Evolutionary conservation across 1,139 yeast species (phyloP).

Genomic region (Arxiozyma slooffiae): DNA sequence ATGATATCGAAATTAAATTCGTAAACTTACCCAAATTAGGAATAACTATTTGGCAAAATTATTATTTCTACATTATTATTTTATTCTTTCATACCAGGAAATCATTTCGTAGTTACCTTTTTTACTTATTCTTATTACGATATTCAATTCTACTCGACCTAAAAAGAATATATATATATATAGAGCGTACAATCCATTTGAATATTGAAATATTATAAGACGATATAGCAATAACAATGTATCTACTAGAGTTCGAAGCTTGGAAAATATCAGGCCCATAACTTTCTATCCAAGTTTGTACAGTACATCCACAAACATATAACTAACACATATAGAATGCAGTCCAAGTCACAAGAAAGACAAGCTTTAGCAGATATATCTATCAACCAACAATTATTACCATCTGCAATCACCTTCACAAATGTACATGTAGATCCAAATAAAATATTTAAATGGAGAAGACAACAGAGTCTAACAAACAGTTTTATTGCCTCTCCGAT

Average conservation of each 20-base stretch:
- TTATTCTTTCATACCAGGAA: neutral
- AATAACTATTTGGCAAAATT: neutral
- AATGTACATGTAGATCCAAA: neutral
- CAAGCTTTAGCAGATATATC: slow-evolving; percentile 3
- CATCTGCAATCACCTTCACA: neutral
- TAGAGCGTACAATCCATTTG: too few relatives aligned
- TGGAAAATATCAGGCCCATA: neutral
- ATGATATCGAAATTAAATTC: neutral
- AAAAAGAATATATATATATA: too few relatives aligned
- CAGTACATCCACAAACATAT: neutral
- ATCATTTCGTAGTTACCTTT: neutral
- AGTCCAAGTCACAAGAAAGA: neutral
- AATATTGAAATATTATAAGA: too few relatives aligned
- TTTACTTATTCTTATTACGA: neutral
- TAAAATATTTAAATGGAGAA: slow-evolving; percentile 1
- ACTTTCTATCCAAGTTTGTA: neutral
- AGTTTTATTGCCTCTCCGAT: slow-evolving; percentile 3
- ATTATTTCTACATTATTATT: neutral
- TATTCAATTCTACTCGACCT: too few relatives aligned
- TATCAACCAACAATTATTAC: slow-evolving; percentile 5
- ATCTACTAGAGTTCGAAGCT: neutral
- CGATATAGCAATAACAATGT: neutral
- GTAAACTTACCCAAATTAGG: neutral
- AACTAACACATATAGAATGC: neutral
- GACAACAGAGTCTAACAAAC: slow-evolving; percentile 2